Evolutionary conservation across 169 alveolate genomes (phyloP).

Genomic region (Toxoplasma gondii): DNA sequence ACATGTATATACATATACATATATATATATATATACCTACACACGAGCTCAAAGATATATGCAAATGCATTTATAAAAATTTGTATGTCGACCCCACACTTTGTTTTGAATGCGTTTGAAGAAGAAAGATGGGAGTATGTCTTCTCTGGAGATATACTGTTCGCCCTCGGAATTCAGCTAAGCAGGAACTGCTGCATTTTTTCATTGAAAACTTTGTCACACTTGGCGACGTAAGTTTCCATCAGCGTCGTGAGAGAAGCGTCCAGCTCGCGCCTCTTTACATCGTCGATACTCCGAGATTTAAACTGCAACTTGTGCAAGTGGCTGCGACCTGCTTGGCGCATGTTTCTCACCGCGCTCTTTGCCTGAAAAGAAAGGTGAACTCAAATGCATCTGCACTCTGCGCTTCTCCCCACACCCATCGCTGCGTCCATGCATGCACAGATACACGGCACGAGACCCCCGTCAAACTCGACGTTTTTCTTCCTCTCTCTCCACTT

Average conservation of each 20-base stretch:
- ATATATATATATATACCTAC: not conserved
- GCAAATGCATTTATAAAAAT: too few relatives aligned
- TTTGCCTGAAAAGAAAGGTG: not conserved
- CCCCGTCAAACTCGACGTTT: too few relatives aligned
- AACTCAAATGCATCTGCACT: not conserved
- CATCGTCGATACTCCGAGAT: not conserved
- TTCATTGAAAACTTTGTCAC: slow-evolving; percentile 12
- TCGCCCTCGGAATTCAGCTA: not conserved
- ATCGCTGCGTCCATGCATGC: not conserved
- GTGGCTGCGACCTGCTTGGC: slow-evolving; percentile 32
- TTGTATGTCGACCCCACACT: too few relatives aligned
- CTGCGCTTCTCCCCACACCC: not conserved
- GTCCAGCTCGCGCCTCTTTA: slow-evolving; percentile 20
- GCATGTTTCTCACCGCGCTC: slow-evolving; percentile 17
- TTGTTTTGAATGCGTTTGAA: not conserved
- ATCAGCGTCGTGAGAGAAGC: not conserved
- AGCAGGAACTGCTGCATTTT: not conserved
- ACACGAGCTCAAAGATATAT: not conserved
- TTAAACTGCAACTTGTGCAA: slow-evolving; percentile 28
- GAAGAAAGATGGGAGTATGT: not conserved
- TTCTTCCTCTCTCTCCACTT: too few relatives aligned
- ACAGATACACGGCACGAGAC: too few relatives aligned
- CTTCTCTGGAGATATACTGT: not conserved
- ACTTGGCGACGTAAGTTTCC: not conserved
- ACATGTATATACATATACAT: not conserved